Conservation (phyloP, 441 rosid species). For the Brassica hybrid region DNA sequence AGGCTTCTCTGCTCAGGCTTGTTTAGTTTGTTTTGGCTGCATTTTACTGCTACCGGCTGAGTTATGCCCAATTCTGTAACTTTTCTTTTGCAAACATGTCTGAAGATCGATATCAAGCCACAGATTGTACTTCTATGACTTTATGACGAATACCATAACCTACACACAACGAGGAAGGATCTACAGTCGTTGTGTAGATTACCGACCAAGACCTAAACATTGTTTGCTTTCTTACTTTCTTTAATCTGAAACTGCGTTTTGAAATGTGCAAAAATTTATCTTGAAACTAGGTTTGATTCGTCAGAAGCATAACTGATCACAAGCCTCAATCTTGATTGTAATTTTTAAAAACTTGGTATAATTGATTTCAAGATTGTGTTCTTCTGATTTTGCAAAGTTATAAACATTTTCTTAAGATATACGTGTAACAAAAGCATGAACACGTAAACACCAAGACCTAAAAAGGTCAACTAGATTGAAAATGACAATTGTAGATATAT, state of each 20-base stretch:
- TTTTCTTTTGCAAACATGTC: slow-evolving; percentile 1
- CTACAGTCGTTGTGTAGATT: slow-evolving; percentile 39
- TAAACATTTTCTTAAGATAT: neutral
- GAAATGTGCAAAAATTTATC: neutral
- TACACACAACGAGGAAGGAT: slow-evolving; percentile 16
- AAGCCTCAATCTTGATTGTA: neutral
- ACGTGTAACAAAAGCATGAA: slow-evolving; percentile 20
- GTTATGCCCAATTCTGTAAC: neutral
- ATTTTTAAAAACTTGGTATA: neutral
- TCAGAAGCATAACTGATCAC: neutral
- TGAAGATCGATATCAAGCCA: slow-evolving; percentile 9
- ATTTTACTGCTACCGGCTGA: neutral
- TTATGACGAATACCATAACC: slow-evolving; percentile 5
- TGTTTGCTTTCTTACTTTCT: neutral
- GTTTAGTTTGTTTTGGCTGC: neutral
- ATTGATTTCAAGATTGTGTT: neutral
- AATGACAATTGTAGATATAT: slow-evolving; percentile 17
- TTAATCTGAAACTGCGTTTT: neutral
- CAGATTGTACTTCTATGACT: slow-evolving; percentile 18
- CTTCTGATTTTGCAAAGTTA: no score
- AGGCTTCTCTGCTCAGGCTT: neutral
- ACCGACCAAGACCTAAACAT: slow-evolving; percentile 33
- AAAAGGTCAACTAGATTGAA: slow-evolving; percentile 31
- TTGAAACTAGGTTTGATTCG: slow-evolving; percentile 5
- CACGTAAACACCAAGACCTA: slow-evolving; percentile 33